Evolutionary conservation across 176 grass and related monocot genomes (phyloP), one percentile per base, ranked within the genome.

Genomic region (Pontederia crassipes): DNA sequence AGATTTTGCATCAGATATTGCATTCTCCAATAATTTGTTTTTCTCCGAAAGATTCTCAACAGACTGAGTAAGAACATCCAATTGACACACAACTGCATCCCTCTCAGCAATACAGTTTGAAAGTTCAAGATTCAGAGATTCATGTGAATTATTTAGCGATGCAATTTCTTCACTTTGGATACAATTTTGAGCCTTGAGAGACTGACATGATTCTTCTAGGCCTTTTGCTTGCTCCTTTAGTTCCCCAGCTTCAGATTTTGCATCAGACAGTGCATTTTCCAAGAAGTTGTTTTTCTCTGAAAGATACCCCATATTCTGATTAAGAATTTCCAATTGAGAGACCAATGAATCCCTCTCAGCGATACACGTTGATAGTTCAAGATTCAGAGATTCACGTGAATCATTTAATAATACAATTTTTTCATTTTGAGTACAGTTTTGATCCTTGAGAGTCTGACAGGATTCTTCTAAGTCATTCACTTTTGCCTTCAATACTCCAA

Each of bases 341-440:
- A 26, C 73, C 57, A 75, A 46, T 48, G 57, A 52, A 57, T 29
- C 64, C 54, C 60, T 76, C 15, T 76, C 74, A 35, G 53, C 55
- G 20, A 48, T 50, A 45, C 45, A 48, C 32, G 67, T 57, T 12
- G 27, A 61, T 59, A 76, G 40, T 46, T 69, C 61, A 65, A 50
- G 12, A 26, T 35, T 59, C 51, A 76, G 55, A 45, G 45, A 58
- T 4, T 12, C 54, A 73, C 84, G 72, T 70, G 80, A 93, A 84
- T 59, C 35, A 48, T 81, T 64, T 18, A 87, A 61, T 18, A 57
- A 11, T 66, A 68, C 78, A 72, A 93, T 55, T 55, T 74, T 87
- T 71, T 87, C 74, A 65, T 58, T 81, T 62, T 84, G 46, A 46
- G 64, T 11, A 40, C 32, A 40, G 32, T 40, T 40, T 40, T 40